A percentile compares a stretch with the other conserved stretches of the same genome.
These are phyloP conservation scores for Gossypioides kirkii DNA, from an alignment of 345 rosid species.

Conservation along the genomic window DNA sequence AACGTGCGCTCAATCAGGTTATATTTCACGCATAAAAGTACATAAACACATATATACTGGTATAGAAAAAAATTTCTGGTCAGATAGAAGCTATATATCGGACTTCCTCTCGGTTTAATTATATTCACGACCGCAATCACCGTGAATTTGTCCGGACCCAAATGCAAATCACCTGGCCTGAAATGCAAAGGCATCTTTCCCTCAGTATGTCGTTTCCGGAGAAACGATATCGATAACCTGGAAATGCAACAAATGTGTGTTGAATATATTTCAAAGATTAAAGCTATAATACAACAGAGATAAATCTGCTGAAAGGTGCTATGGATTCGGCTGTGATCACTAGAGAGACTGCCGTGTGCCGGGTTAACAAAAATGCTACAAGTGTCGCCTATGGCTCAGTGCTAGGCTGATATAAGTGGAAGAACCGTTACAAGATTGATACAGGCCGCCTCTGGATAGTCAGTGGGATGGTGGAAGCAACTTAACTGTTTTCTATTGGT, in stretches of 20 bases:
- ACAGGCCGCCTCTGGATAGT: neutral
- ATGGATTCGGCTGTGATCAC: neutral
- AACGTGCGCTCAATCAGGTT: too few relatives aligned
- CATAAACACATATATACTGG: too few relatives aligned
- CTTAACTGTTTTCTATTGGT: too few relatives aligned
- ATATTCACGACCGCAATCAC: conserved; percentile 13
- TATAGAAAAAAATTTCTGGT: neutral
- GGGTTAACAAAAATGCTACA: neutral
- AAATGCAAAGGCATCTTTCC: conserved; percentile 26
- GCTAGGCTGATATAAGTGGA: neutral
- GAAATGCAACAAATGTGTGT: conserved; percentile 5
- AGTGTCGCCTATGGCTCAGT: neutral
- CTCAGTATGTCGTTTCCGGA: conserved; percentile 41
- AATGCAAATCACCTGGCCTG: neutral
- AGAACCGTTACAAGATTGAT: neutral
- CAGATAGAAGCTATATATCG: conserved; percentile 13
- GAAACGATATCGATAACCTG: conserved; percentile 30
- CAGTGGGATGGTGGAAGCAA: too few relatives aligned
- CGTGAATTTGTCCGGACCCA: neutral
- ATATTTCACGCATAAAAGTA: too few relatives aligned
- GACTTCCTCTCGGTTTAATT: conserved; percentile 14
- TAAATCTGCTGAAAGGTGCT: neutral
- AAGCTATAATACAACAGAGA: neutral
- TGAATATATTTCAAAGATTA: neutral
- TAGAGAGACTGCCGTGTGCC: neutral